Conservation (phyloP, 1,284 basidiomycete species). For the Tranzscheliella williamsii region DNA sequence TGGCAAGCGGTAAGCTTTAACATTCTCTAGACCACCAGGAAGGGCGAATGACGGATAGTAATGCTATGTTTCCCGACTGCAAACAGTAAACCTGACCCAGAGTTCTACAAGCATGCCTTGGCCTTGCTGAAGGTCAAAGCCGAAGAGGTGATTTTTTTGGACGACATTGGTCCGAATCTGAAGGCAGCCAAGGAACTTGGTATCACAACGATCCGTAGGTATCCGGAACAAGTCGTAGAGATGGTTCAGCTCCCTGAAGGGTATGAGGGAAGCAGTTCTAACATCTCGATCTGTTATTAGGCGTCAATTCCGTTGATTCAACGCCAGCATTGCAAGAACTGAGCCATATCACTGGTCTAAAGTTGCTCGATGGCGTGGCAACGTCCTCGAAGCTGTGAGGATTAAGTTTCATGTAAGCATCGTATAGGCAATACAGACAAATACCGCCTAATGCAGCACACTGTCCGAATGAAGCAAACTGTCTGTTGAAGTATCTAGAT, state of each 20-base stretch:
- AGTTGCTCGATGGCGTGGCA: constrained; percentile 19
- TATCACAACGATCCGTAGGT: constrained; percentile 61
- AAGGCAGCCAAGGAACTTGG: constrained; percentile 59
- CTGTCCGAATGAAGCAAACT: too few species aligned
- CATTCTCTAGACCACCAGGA: too few species aligned
- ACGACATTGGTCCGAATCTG: constrained; percentile 61
- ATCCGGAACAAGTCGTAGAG: too few species aligned
- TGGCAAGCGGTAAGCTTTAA: constrained; percentile 53
- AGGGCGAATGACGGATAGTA: too few species aligned
- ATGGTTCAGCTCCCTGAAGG: too few species aligned
- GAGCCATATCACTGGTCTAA: constrained; percentile 31
- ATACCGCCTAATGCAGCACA: too few species aligned
- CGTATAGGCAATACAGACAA: too few species aligned
- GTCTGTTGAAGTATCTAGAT: too few species aligned
- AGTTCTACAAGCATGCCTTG: constrained; percentile 59
- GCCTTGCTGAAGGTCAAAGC: constrained; percentile 48
- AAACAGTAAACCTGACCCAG: constrained; percentile 60
- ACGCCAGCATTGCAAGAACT: constrained; percentile 31
- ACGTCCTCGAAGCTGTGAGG: too few species aligned
- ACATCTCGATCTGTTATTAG: constrained; percentile 5
- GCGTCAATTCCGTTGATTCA: constrained; percentile 32
- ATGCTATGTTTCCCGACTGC: too few species aligned
- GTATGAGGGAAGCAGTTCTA: neutral
- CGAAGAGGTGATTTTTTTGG: constrained; percentile 60
- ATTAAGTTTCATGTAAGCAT: too few species aligned